Percentiles rank a stretch among this genome's conserved stretches.
Conservation (phyloP, 805 yeast genomes). For the Suhomyces tanzawaensis region DNA sequence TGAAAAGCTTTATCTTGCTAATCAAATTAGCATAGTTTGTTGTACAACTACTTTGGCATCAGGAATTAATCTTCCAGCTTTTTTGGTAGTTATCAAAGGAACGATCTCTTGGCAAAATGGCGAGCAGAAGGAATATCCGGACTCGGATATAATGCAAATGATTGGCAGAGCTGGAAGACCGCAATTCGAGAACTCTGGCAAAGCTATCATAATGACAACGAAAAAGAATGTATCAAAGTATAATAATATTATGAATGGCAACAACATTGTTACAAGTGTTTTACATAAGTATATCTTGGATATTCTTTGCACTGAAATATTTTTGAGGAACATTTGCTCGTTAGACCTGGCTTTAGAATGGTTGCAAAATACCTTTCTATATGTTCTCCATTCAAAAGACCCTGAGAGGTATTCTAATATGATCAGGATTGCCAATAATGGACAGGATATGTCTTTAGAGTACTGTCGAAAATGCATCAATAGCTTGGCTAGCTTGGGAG, state of each 20-base stretch:
- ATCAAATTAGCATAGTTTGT: constrained; percentile 45
- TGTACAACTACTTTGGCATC: constrained; percentile 61
- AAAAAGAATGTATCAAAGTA: constrained; percentile 31
- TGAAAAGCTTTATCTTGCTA: constrained; percentile 45
- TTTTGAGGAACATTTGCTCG: constrained; percentile 36
- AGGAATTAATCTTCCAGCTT: constrained; percentile 63
- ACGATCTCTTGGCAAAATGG: constrained; percentile 57
- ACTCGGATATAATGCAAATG: constrained; percentile 47
- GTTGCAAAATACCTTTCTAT: constrained; percentile 49
- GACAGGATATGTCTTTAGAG: too few relatives aligned
- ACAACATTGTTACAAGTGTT: constrained; percentile 8
- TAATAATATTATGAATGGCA: constrained; percentile 16
- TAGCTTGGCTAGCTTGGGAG: too few relatives aligned
- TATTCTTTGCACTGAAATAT: constrained; percentile 31
- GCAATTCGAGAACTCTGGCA: constrained; percentile 51
- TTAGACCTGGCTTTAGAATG: constrained; percentile 41
- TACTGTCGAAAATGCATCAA: too few relatives aligned
- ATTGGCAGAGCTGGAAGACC: constrained; percentile 63
- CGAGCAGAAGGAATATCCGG: constrained; percentile 51
- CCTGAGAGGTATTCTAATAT: too few relatives aligned
- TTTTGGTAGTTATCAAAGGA: constrained; percentile 58
- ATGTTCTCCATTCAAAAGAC: constrained; percentile 33
- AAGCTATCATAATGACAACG: constrained; percentile 50
- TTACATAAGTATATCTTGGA: constrained; percentile 44
- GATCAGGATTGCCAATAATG: too few relatives aligned